These are phyloP conservation scores for Microthlaspi erraticum DNA, from an alignment of 345 rosid genomes.

Conservation along the genomic window DNA sequence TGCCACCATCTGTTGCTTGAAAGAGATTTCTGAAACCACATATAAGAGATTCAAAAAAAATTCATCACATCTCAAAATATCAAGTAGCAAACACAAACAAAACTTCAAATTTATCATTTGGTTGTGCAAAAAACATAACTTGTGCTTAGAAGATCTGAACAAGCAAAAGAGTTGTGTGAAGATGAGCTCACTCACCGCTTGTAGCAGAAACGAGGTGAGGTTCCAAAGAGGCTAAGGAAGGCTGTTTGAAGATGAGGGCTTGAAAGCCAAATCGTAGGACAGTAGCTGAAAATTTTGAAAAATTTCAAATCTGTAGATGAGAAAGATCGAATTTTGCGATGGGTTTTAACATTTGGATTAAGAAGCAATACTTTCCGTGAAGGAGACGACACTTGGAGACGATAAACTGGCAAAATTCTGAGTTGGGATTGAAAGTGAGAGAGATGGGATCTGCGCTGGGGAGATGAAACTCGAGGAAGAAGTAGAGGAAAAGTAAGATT, in stretches of 20 bases:
- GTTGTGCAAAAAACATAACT: neutral
- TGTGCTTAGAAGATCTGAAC: slow-evolving; percentile 22
- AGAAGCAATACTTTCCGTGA: slow-evolving; percentile 60
- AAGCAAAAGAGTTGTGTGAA: slow-evolving; percentile 1
- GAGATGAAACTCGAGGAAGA: slow-evolving; percentile 72
- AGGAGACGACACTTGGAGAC: slow-evolving; percentile 75
- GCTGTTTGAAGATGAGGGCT: slow-evolving; percentile 83
- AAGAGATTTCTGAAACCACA: slow-evolving; percentile 60
- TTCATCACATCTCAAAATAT: neutral
- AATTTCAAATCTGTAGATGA: slow-evolving; percentile 1
- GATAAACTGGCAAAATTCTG: slow-evolving; percentile 56
- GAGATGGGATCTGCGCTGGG: slow-evolving; percentile 52
- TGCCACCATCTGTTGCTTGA: slow-evolving; percentile 86
- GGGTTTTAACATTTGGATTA: neutral
- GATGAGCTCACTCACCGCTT: slow-evolving; percentile 64
- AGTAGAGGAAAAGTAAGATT: slow-evolving; percentile 49
- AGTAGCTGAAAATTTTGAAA: slow-evolving; percentile 55
- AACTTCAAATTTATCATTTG: no score
- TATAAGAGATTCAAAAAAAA: neutral
- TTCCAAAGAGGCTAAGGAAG: slow-evolving; percentile 68
- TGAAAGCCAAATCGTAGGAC: slow-evolving; percentile 87
- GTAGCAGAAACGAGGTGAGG: slow-evolving; percentile 70
- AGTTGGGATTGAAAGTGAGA: slow-evolving; percentile 55
- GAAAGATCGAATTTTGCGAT: neutral
- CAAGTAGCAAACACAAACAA: neutral